These are phyloP conservation scores for Backusella liffmaniae DNA, from an alignment of 192 early-diverging fungal genomes.

Conservation along the genomic window DNA sequence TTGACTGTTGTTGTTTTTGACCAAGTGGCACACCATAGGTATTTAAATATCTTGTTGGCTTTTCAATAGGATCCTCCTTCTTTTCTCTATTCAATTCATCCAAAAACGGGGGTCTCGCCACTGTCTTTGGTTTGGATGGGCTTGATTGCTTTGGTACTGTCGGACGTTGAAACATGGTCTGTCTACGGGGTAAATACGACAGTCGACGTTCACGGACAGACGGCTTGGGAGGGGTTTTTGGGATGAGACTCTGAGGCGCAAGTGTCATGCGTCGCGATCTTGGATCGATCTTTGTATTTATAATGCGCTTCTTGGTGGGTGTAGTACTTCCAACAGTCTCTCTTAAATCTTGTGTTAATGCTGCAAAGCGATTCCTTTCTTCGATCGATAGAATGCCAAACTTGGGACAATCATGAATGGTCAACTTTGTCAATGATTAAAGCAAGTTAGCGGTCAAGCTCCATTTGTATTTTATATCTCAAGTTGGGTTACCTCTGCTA, in stretches of 20 bases:
- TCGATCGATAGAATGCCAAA: not conserved
- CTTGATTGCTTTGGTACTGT: not conserved
- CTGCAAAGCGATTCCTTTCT: not conserved
- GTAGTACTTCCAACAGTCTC: not conserved
- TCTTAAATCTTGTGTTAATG: constrained; percentile 1
- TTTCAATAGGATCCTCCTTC: not conserved
- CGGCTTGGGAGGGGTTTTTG: not conserved
- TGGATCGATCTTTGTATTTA: not conserved
- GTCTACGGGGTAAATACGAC: constrained; percentile 7
- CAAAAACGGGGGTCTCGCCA: not conserved
- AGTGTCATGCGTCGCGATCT: not conserved
- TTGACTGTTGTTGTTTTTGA: not conserved
- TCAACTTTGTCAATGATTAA: not conserved
- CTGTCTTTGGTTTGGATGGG: constrained; percentile 1
- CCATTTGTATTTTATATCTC: not conserved
- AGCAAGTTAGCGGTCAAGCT: not conserved
- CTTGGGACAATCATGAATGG: not conserved
- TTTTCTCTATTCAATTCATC: not conserved
- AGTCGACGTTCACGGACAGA: constrained; percentile 5
- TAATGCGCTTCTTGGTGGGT: not conserved
- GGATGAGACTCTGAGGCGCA: not conserved
- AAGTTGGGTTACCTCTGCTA: not conserved
- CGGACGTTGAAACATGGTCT: not conserved
- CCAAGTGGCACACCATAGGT: constrained; percentile 69
- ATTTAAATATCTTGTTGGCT: constrained; percentile 51